phyloP scores from a whole-genome alignment of 139 green algal species.

The Spirogloea muscicola region DNA sequence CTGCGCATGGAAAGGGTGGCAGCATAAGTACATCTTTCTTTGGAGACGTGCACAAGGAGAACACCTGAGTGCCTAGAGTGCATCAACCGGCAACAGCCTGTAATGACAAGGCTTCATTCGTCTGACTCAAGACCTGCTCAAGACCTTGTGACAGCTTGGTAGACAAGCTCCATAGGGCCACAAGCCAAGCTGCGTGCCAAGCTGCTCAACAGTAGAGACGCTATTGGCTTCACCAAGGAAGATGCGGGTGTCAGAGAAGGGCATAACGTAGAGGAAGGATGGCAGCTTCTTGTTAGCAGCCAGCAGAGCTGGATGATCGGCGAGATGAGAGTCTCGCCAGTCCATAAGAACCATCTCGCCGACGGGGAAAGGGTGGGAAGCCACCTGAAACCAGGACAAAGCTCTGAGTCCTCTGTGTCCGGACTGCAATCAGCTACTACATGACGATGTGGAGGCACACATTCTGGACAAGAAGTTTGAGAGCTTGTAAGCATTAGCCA shows the following conservation, averaged over 20 bases:
- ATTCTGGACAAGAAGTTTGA: too few species aligned
- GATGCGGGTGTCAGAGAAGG: conserved; percentile 79
- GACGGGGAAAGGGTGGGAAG: conserved; percentile 82
- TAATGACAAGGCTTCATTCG: too few species aligned
- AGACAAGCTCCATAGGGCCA: too few species aligned
- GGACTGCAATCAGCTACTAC: background rate
- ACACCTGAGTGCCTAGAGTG: too few species aligned
- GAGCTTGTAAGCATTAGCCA: too few species aligned
- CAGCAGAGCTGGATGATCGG: conserved; percentile 59
- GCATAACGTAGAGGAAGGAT: conserved; percentile 99
- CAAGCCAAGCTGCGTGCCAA: too few species aligned
- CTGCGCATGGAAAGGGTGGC: conserved; percentile 29
- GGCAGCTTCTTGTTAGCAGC: conserved; percentile 62
- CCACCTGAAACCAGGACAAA: conserved; percentile 53
- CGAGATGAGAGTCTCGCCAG: conserved; percentile 90
- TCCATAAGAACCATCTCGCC: conserved; percentile 99
- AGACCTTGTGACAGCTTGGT: too few species aligned
- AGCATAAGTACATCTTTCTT: conserved; percentile 65
- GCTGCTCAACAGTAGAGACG: background rate
- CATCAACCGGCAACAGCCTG: too few species aligned
- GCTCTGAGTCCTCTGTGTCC: background rate
- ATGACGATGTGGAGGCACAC: background rate
- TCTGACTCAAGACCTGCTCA: too few species aligned
- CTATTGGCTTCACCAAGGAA: conserved; percentile 44
- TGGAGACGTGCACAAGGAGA: too few species aligned